Evolutionary conservation across 2,329 filamentous ascomycete species (phyloP).

Genomic region (Diaporthe humulicola): DNA sequence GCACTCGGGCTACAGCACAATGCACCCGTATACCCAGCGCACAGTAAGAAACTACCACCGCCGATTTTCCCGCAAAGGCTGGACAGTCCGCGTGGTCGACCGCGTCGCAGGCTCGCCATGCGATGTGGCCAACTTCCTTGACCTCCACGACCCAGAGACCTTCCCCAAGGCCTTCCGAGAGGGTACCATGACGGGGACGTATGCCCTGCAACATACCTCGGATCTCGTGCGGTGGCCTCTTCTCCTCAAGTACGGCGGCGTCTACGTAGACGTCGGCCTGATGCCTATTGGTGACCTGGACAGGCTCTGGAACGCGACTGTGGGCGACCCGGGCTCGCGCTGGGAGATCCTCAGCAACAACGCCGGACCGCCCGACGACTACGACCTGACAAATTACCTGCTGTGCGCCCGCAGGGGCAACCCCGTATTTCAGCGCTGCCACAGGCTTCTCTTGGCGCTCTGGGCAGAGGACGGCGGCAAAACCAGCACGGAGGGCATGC

Average conservation of each 20-base stretch:
- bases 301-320: slow-evolving; percentile 62
- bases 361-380: slow-evolving; percentile 50
- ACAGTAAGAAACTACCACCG: slow-evolving; percentile 68
- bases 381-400: slow-evolving; percentile 63
- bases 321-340: slow-evolving; percentile 59
- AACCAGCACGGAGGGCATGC: slow-evolving; percentile 65
- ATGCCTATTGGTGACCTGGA: slow-evolving; percentile 70
- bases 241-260: slow-evolving; percentile 68
- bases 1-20: slow-evolving; percentile 61
- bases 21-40: slow-evolving; percentile 66
- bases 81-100: slow-evolving; percentile 66
- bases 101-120: slow-evolving; percentile 56
- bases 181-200: slow-evolving; percentile 62
- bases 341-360: slow-evolving; percentile 64
- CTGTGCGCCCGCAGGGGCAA: slow-evolving; percentile 54
- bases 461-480: slow-evolving; percentile 61
- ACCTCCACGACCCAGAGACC: slow-evolving; percentile 55
- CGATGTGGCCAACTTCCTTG: slow-evolving; percentile 63
- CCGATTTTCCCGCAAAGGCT: slow-evolving; percentile 64
- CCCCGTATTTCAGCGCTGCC: slow-evolving; percentile 59
- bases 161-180: slow-evolving; percentile 66
- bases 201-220: slow-evolving; percentile 66
- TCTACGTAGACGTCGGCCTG: slow-evolving; percentile 70
- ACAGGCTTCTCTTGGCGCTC: slow-evolving; percentile 63
- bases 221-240: slow-evolving; percentile 71